Base-by-base conservation (phyloP, 129 eudicot genomes). In the Arctium minus region DNA sequence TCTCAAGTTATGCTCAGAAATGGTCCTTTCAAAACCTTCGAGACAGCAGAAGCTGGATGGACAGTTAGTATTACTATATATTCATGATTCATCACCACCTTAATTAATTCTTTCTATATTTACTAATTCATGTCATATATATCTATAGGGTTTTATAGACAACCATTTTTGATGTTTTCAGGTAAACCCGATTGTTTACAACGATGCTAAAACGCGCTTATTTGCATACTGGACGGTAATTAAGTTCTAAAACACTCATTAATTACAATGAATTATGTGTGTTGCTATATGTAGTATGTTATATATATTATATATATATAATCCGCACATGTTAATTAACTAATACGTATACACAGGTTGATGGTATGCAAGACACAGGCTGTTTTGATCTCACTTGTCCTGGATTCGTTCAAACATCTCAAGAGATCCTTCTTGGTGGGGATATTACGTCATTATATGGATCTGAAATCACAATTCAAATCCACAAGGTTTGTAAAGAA, bases 371-470 rank as follows among this genome's bases (percentile, higher is more conserved):
- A 65, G 78, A 72, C 53, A 90, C 98, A 17, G 96, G 97, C 9
- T 94, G 98, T 78, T 92, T 87, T 81, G 97, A 94, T 86, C 87
- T 92, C 10, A 87, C 88, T 38, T 94, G 98, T 77, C 98, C 97
- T 44, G 98, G 98, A 53, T 94, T 94, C 69, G 89, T 92, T 50
- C 98, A 84, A 8, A 78, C 82, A 7, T 84, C 83, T 0, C 12
- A 18, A 1, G 83, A 84, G 0, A 17, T 78, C 38, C 36, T 64
- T 84, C 79, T 84, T 3, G 87, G 87, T 18, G 75, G 70, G 30
- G 77, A 56, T 79, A 84, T 84, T 62, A 40, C 38, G 64, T 39
- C 75, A 7, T 32, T n/a, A 30, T 72, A n/a, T 62, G 87, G 87
- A 78, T 72, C 83, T 31, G 69, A 56, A 3, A 84, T 84, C 68